Base-by-base conservation (phyloP, 495 filamentous ascomycete species). In the Achaetomiella virescens region DNA sequence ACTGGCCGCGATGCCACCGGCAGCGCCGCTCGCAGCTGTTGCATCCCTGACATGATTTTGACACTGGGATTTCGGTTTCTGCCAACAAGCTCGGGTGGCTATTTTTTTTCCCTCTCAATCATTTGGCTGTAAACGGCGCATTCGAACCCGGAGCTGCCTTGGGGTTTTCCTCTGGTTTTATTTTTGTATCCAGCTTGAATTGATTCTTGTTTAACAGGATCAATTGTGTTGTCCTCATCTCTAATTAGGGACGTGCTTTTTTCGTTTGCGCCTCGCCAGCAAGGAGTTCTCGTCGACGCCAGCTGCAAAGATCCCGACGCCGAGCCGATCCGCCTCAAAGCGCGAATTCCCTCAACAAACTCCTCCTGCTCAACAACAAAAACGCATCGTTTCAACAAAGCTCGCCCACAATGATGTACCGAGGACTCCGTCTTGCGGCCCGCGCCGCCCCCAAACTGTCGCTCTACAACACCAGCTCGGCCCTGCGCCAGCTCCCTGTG, bases 371-470 rank as follows among this genome's bases (percentile, higher is more conserved):
- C 37, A 48, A 24, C 33, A 22, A 12, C 37, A 17, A 47, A 22
- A 31, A 4, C 27, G 9, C 24, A 31, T 42, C 48, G n/a, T 9
- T 45, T 27, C 43, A 12, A 15, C 20, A 21, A 44, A 50, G 61
- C 63, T 9, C 27, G 27, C 27, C 27, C 63, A 74, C 2, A 3
- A 81, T 79, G 75, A 60, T 80, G 61, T 80, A 76, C 27, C 71
- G 74, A 66, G 69, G 72, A 51, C 62, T 80, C 58, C 68, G 76
- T 50, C 66, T 75, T 22, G 74, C 75, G 53, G 72, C 75, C 52
- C 75, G 77, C 52, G 63, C 75, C 43, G 62, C 76, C 57, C 77
- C 66, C 14, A 65, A 53, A 25, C 42, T 69, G 41, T 49, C 63
- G 24, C 49, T 60, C 49, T 58, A 52, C 61, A 66, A 61, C 51